Evolutionary conservation across 2,329 filamentous ascomycete species (phyloP).

Genomic region (Xylaria polymorpha): DNA sequence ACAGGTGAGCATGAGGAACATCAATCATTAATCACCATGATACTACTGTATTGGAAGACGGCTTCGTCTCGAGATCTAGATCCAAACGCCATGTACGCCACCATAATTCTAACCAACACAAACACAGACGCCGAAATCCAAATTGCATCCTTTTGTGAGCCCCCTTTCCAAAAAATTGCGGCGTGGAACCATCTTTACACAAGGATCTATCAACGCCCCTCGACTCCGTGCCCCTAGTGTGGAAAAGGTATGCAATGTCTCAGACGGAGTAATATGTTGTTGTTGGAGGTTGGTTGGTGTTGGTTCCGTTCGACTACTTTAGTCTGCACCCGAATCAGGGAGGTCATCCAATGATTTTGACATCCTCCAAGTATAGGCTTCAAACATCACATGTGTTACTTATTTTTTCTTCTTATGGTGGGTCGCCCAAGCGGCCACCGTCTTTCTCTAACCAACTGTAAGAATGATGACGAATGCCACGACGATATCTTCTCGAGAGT

Average conservation of each 20-base stretch:
- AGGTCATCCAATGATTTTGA: not conserved
- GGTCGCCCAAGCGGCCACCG: not conserved
- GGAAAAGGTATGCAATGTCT: slow-evolving; percentile 4
- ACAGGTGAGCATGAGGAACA: not conserved
- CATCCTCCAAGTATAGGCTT: not conserved
- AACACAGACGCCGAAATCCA: not conserved
- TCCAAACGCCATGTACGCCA: slow-evolving; percentile 17
- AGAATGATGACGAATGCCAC: not conserved
- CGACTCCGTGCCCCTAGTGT: slow-evolving; percentile 17
- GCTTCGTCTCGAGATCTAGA: slow-evolving; percentile 15
- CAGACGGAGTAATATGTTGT: slow-evolving; percentile 3
- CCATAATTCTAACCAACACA: not conserved
- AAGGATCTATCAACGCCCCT: slow-evolving; percentile 13
- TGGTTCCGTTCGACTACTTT: slow-evolving; percentile 1
- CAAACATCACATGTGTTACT: slow-evolving; percentile 1
- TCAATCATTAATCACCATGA: slow-evolving; percentile 8
- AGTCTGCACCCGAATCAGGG: not conserved
- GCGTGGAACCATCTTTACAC: slow-evolving; percentile 6
- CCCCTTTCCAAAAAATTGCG: slow-evolving; percentile 15
- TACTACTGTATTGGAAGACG: slow-evolving; percentile 12
- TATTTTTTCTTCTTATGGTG: slow-evolving; percentile 1
- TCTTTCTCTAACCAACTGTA: slow-evolving; percentile 6
- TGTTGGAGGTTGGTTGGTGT: not conserved
- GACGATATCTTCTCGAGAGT: not conserved
- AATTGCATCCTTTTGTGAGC: slow-evolving; percentile 8